phyloP scores from a whole-genome alignment of 2,329 filamentous ascomycete genomes.

The Beauveria bassiana region DNA sequence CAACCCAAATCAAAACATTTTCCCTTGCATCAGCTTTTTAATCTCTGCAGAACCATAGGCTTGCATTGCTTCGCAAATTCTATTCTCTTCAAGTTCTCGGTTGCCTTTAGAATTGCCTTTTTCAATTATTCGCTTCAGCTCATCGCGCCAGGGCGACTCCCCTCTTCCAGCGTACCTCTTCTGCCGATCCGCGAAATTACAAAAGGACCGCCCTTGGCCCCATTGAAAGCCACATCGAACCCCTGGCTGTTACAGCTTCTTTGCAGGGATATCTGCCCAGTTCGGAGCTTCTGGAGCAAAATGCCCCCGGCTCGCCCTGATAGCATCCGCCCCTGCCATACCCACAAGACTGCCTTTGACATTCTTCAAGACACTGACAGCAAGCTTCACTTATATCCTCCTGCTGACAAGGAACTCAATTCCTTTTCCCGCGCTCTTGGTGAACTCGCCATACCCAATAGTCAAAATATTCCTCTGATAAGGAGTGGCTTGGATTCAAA shows the following conservation, averaged over 20 bases:
- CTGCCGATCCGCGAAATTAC: conserved; percentile 17
- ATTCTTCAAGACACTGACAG: background rate
- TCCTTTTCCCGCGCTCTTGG: conserved; percentile 16
- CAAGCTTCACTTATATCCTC: conserved; percentile 7
- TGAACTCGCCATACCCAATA: conserved; percentile 20
- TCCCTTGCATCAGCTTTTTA: background rate
- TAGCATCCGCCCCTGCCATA: background rate
- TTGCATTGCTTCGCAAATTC: background rate
- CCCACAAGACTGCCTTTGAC: conserved; percentile 4
- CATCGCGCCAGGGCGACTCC: background rate
- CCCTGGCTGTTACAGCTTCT: conserved; percentile 8
- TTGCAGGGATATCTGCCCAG: background rate
- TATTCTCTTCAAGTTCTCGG: background rate
- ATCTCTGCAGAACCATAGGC: background rate
- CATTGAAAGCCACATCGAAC: conserved; percentile 5
- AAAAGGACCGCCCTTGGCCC: conserved; percentile 8
- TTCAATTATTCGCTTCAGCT: background rate
- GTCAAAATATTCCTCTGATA: conserved; percentile 16
- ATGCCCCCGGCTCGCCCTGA: background rate
- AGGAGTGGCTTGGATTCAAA: conserved; percentile 13
- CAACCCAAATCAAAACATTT: conserved; percentile 3
- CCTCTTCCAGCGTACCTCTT: background rate
- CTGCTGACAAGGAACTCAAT: conserved; percentile 5
- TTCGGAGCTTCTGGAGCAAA: background rate
- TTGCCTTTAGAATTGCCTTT: background rate